Evolutionary conservation across 2,329 filamentous ascomycete species (phyloP).

Genomic region (Fonsecaea nubica): DNA sequence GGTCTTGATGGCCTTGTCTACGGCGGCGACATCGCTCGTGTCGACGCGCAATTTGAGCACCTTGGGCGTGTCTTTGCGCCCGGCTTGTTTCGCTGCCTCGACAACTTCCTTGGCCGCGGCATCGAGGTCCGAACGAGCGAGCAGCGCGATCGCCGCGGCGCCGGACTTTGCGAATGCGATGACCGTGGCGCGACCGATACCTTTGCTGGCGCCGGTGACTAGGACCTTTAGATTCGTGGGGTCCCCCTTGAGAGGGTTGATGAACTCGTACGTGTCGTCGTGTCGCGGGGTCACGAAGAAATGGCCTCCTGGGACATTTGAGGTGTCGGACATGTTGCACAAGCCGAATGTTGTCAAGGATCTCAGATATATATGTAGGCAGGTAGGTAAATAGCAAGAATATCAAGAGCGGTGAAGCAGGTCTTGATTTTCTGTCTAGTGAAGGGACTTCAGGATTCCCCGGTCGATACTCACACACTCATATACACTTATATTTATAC

Average conservation of each 20-base stretch:
- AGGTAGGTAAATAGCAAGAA: not conserved
- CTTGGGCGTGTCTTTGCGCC: constrained; percentile 44
- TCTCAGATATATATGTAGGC: not conserved
- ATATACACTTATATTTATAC: no score
- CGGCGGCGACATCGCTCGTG: constrained; percentile 48
- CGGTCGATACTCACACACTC: no score
- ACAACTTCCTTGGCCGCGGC: constrained; percentile 47
- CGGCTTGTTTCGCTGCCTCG: constrained; percentile 47
- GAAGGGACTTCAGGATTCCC: no score
- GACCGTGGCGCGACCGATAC: constrained; percentile 47
- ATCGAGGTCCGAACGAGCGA: constrained; percentile 58
- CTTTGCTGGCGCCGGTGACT: constrained; percentile 47
- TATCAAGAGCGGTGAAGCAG: no score
- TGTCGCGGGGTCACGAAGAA: constrained; percentile 40
- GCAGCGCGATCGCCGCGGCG: constrained; percentile 57
- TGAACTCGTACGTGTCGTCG: constrained; percentile 61
- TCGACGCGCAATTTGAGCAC: constrained; percentile 55
- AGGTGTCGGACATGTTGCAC: not conserved
- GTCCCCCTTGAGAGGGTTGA: constrained; percentile 48
- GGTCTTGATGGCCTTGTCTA: constrained; percentile 46
- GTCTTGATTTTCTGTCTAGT: no score
- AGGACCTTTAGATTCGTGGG: constrained; percentile 46
- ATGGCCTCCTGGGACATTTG: constrained; percentile 7
- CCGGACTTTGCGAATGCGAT: constrained; percentile 45
- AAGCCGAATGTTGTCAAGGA: no score